These are phyloP conservation scores for Gaertneriomyces sp. DNA, from an alignment of 192 early-diverging fungal genomes.

Conservation along the genomic window DNA sequence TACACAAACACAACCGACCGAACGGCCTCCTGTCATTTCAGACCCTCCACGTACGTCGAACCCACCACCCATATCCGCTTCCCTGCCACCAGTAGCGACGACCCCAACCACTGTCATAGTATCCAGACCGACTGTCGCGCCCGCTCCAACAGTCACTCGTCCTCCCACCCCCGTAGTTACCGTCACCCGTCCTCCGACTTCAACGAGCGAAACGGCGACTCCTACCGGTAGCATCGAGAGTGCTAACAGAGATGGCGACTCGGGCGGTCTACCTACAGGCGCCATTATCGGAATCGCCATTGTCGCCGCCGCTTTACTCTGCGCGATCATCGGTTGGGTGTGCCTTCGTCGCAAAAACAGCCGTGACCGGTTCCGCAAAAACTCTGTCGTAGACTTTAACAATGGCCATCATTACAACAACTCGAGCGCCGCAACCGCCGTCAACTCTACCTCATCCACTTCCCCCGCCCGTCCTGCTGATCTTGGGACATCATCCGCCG, in stretches of 20 bases:
- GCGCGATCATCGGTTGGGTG: neutral
- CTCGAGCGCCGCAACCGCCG: neutral
- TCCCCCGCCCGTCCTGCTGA: neutral
- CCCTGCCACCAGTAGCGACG: too few relatives aligned
- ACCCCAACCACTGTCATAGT: too few relatives aligned
- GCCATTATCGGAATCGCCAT: slow-evolving; percentile 1
- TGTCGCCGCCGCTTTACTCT: slow-evolving; percentile 2
- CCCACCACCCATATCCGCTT: too few relatives aligned
- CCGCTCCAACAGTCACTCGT: too few relatives aligned
- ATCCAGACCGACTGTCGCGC: too few relatives aligned
- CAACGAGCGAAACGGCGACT: neutral
- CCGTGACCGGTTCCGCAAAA: neutral
- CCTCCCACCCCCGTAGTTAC: neutral
- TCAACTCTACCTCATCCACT: neutral
- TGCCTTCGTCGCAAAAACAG: neutral
- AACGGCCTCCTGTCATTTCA: too few relatives aligned
- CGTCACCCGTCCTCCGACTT: neutral
- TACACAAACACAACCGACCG: too few relatives aligned
- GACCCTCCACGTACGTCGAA: too few relatives aligned
- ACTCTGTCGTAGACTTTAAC: slow-evolving; percentile 1
- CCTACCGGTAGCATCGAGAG: neutral
- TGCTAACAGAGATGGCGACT: neutral
- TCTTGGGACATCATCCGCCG: neutral
- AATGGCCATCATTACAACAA: slow-evolving; percentile 1
- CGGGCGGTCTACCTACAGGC: neutral